These are phyloP conservation scores for Solanum megistacrolobum DNA, from an alignment of 257 asterid genomes.

Conservation along the genomic window DNA sequence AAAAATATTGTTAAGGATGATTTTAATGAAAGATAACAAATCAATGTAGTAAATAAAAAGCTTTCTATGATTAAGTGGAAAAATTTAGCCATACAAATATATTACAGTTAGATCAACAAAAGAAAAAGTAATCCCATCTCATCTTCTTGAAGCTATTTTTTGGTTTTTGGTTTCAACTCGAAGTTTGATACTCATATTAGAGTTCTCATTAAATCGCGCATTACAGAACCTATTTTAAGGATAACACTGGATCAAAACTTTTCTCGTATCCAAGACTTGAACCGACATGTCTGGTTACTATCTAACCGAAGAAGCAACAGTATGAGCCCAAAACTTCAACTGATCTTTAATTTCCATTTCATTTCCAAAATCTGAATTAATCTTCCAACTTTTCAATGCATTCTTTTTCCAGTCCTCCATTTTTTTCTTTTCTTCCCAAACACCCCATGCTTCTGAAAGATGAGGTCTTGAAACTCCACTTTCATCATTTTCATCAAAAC, in stretches of 20 bases:
- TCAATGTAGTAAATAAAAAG: not conserved
- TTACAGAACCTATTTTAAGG: not conserved
- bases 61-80: not conserved
- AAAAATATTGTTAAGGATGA: not conserved
- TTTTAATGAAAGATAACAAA: not conserved
- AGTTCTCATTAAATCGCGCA: not conserved
- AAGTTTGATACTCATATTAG: not conserved
- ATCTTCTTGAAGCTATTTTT: not conserved
- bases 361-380: slow-evolving; percentile 29
- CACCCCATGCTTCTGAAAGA: slow-evolving; percentile 48
- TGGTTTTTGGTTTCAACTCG: not conserved
- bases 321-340: slow-evolving; percentile 64
- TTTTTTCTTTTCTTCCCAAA: slow-evolving; percentile 10
- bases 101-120: not conserved
- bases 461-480: slow-evolving; percentile 28
- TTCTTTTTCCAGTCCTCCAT: not conserved
- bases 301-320: slow-evolving; percentile 58
- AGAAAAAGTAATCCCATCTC: not conserved
- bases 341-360: slow-evolving; percentile 60
- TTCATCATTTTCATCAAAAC: not conserved
- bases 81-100: not conserved
- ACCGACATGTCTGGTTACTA: not conserved
- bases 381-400: slow-evolving; percentile 32
- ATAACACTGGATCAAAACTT: fast-evolving
- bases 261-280: no score